Evolutionary conservation across 2,329 filamentous ascomycete species (phyloP), one percentile per base, ranked within the genome.

Genomic region (Scedosporium dehoogii): DNA sequence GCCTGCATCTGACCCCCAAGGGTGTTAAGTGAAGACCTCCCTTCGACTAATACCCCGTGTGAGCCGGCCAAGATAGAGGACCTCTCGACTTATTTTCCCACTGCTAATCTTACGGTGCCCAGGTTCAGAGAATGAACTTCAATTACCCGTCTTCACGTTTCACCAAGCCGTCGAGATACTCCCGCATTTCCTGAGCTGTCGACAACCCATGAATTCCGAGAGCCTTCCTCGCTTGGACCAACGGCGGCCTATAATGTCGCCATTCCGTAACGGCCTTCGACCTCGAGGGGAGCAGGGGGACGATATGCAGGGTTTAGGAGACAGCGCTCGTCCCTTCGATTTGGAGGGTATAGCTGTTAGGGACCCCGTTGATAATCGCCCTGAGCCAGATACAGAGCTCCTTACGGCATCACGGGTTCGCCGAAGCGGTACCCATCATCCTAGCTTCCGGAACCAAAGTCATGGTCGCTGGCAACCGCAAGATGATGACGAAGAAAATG

Each of bases 401-500:
- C n/a, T 18, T 48, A 2, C 16, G 4, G 9, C 18, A 21, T 21
- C 44, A 12, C n/a, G 44, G 18, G 18, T 9, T 4, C 9, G 44
- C n/a, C 44, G 7, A 18, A 7, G n/a, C n/a, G n/a, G 18, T 48
- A 6, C 44, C 21, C 44, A 21, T 21, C 44, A 21, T 7, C 44
- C 14, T 18, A 9, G 44, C 44, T 48, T 14, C 12, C 25, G 25
- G 59, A 38, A 10, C 12, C 21, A 6, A 23, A 18, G 7, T 25
- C 3, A n/a, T 18, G n/a, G 23, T 12, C 33, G 23, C 12, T 53
- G 59, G 59, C 44, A 23, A 5, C 27, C 42, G 25, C 23, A n/a
- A 6, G 42, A 60, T 14, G 59, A 61, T 12, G 79, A 82, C 33
- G 74, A 70, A 4, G 80, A 83, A 62, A 85, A 86, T 62, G 85